Conservation (phyloP, 108 stramenopile genomes). For the Cyclotella baltica region DNA sequence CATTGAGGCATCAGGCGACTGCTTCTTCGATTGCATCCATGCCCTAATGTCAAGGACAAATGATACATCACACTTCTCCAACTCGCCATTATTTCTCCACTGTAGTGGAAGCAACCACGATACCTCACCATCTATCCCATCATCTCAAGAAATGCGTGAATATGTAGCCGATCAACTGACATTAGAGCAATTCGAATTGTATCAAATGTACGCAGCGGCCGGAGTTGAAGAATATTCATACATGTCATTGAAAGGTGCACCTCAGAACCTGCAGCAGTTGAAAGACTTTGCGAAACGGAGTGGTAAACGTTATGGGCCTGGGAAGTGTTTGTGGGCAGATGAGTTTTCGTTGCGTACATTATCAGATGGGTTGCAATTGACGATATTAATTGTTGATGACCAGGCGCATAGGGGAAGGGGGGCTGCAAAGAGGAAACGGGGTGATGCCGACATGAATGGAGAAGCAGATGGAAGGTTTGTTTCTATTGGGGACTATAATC, state of each 20-base stretch:
- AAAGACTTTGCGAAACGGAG: constrained; percentile 30
- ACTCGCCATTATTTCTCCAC: not conserved
- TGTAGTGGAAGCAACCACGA: not conserved
- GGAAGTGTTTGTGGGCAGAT: constrained; percentile 51
- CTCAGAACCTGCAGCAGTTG: constrained; percentile 29
- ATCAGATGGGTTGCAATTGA: constrained; percentile 42
- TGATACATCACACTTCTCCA: not conserved
- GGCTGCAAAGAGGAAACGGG: constrained; percentile 13
- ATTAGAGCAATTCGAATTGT: constrained; percentile 32
- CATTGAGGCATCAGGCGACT: constrained; percentile 42
- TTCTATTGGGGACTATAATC: constrained; percentile 32
- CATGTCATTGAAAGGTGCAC: constrained; percentile 24
- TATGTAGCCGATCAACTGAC: constrained; percentile 42
- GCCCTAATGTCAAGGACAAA: constrained; percentile 3
- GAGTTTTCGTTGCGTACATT: constrained; percentile 48
- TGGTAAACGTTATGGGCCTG: constrained; percentile 33
- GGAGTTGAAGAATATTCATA: constrained; percentile 39
- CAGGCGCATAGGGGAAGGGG: constrained; percentile 34
- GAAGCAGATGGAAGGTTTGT: constrained; percentile 40
- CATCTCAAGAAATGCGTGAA: constrained; percentile 38
- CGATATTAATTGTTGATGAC: constrained; percentile 51
- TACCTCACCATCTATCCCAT: constrained; percentile 10
- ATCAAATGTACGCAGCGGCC: constrained; percentile 41
- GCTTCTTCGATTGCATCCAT: constrained; percentile 52
- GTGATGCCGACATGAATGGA: not conserved